Evolutionary conservation across 331 rosid species (phyloP).

Genomic region (Acacia pycnantha): DNA sequence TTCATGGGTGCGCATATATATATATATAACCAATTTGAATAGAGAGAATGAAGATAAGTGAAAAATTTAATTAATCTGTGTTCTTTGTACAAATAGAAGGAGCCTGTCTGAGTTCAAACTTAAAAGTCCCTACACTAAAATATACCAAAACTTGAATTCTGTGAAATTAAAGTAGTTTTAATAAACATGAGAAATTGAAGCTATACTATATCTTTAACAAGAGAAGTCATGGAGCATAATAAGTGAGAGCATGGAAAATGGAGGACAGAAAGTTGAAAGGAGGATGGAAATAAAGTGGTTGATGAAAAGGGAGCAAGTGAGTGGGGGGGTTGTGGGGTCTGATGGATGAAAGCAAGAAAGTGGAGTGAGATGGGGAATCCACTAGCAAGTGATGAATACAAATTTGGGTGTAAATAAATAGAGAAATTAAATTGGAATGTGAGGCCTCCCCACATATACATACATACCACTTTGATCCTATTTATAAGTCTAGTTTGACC

Average conservation of each 20-base stretch:
- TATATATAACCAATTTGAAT: not conserved
- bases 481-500: no score
- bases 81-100: not conserved
- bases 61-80: not conserved
- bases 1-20: not conserved
- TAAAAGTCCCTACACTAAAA: not conserved
- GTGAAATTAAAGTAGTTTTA: not conserved
- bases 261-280: not conserved
- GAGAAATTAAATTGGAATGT: not conserved
- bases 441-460: not conserved
- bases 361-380: not conserved
- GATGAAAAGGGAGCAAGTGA: not conserved
- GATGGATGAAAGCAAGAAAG: not conserved
- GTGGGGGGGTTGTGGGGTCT: not conserved
- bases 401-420: not conserved
- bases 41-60: not conserved
- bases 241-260: not conserved
- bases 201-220: not conserved
- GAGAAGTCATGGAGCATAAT: not conserved
- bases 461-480: no score
- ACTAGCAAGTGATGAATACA: not conserved
- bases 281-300: not conserved
- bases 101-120: not conserved
- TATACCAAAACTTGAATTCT: not conserved
- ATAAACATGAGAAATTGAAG: not conserved